Conservation (phyloP, 495 filamentous ascomycete genomes). For the Barbatosphaeria neglecta region DNA sequence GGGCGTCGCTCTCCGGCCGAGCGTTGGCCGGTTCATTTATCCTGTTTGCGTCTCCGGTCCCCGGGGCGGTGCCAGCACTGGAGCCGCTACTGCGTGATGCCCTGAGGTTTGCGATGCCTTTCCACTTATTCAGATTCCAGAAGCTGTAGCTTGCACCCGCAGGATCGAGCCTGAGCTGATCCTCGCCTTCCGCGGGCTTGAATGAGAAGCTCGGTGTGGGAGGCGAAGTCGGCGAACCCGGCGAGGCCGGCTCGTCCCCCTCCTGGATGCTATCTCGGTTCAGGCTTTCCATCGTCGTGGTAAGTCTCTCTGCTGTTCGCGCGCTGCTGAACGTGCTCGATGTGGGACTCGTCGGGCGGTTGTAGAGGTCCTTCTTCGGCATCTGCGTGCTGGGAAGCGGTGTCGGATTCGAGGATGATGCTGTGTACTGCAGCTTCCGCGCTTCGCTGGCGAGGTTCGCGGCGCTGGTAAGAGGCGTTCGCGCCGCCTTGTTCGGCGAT, state of each 20-base stretch:
- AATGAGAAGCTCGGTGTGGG: slow-evolving; percentile 31
- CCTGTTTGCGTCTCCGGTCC: neutral
- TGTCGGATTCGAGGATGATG: slow-evolving; percentile 8
- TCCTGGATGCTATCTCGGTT: slow-evolving; percentile 8
- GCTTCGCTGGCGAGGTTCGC: slow-evolving; percentile 29
- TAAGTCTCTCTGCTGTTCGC: neutral
- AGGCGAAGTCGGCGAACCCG: slow-evolving; percentile 10
- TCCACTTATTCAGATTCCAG: slow-evolving; percentile 35
- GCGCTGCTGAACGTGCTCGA: slow-evolving; percentile 12
- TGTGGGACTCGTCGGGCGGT: slow-evolving; percentile 13
- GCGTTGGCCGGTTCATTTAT: too few relatives aligned
- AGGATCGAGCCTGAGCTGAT: slow-evolving; percentile 14
- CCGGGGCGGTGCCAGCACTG: slow-evolving; percentile 1
- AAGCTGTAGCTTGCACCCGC: slow-evolving; percentile 21
- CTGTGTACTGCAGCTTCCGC: slow-evolving; percentile 27
- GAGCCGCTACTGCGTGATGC: neutral
- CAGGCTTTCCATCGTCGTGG: slow-evolving; percentile 3
- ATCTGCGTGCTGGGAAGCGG: neutral
- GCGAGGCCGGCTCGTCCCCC: slow-evolving; percentile 6
- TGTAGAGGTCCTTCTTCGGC: slow-evolving; percentile 6
- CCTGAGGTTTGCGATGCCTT: slow-evolving; percentile 20
- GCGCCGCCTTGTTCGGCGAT: slow-evolving; percentile 32
- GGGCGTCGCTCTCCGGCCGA: too few relatives aligned
- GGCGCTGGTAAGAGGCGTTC: slow-evolving; percentile 18
- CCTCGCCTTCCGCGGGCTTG: slow-evolving; percentile 15